Evolutionary conservation across 352 stramenopile species (phyloP), one percentile per base, ranked within the genome.

Genomic region (Globisporangium okanoganense): DNA sequence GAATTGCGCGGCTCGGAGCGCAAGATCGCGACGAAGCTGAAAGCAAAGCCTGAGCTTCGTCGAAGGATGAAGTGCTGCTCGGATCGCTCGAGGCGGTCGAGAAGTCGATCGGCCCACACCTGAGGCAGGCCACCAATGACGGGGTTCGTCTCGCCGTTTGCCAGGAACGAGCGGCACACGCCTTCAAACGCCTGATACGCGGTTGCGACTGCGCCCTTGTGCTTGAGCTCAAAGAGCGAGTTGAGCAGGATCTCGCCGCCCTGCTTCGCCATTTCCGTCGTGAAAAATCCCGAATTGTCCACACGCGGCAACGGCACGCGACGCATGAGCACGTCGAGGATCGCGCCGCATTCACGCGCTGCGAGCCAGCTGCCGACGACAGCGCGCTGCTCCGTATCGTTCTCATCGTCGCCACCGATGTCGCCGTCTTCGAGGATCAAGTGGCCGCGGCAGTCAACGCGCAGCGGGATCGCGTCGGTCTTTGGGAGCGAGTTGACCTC

Each of bases 1-100:
- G 82, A 78, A 60, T 94, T 91, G 29, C 89, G 82, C 16, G 89
- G 89, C 56, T 97, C 90, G 24, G 90, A 77, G 25, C 87, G 84
- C 52, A 96, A 71, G 40, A 97, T 90, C 2, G 90, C 84, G 18
- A 96, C 75, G 38, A 97, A 97, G 40, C 84, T 88, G 68, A 85
- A 92, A 3, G 90, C 90, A 65, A 97, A 96, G 2, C 90, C 90
- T 6, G 84, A 93, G 65, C 82, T 94, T 10, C 88, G 81, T 25
- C 90, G 80, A 61, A 97, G 67, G 38, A 96, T 87, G 44, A 97
- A 96, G 55, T 94, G 83, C 62, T 97, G 85, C 59, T 88, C 76
- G 3, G 82, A 86, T 6, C 72, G 73, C 60, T 92, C 81, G 7
- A 96, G 69, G 9, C 87, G 84, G 14, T 85, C 65, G 13, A 97